Percentiles rank a stretch among this genome's conserved stretches.
These are phyloP conservation scores for Lunularia cruciata DNA, from an alignment of 225 moss, liverwort and hornwort species.

Conservation along the genomic window DNA sequence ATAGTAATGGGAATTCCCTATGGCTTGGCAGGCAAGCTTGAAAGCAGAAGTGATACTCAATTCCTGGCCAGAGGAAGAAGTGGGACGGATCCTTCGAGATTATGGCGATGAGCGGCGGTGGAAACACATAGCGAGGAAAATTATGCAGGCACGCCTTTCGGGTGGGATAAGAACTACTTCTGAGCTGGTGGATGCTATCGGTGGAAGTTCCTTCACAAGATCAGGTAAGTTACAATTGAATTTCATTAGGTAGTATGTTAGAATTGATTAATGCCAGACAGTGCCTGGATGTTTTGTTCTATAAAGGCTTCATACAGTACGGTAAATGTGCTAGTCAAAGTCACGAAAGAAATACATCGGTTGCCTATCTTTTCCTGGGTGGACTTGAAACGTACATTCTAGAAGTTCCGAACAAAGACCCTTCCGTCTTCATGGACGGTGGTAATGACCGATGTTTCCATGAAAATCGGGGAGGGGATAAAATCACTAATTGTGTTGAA, in stretches of 20 bases:
- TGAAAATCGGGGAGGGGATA: too few relatives aligned
- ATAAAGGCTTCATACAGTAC: not conserved
- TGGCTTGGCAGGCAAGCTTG: slow-evolving; percentile 65
- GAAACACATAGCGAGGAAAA: slow-evolving; percentile 82
- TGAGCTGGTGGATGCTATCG: slow-evolving; percentile 74
- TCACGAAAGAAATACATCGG: too few relatives aligned
- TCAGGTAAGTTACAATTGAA: slow-evolving; percentile 26
- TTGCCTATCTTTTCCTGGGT: too few relatives aligned
- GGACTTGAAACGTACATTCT: too few relatives aligned
- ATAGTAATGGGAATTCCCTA: not conserved
- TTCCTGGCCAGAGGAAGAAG: slow-evolving; percentile 87
- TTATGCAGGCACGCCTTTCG: slow-evolving; percentile 68
- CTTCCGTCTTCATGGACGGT: too few relatives aligned
- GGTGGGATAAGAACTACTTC: slow-evolving; percentile 88
- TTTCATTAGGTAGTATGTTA: too few relatives aligned
- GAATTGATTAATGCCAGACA: too few relatives aligned
- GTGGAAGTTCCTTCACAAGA: slow-evolving; percentile 61
- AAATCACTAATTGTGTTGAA: too few relatives aligned
- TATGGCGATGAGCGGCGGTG: slow-evolving; percentile 95
- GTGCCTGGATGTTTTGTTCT: not conserved
- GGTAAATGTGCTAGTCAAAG: not conserved
- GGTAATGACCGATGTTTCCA: too few relatives aligned
- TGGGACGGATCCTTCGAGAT: slow-evolving; percentile 83
- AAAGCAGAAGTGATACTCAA: slow-evolving; percentile 87
- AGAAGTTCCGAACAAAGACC: too few relatives aligned